Evolutionary conservation across 2,329 filamentous ascomycete genomes (phyloP), one percentile per base, ranked within the genome.

Genomic region (Penicillium sp.): DNA sequence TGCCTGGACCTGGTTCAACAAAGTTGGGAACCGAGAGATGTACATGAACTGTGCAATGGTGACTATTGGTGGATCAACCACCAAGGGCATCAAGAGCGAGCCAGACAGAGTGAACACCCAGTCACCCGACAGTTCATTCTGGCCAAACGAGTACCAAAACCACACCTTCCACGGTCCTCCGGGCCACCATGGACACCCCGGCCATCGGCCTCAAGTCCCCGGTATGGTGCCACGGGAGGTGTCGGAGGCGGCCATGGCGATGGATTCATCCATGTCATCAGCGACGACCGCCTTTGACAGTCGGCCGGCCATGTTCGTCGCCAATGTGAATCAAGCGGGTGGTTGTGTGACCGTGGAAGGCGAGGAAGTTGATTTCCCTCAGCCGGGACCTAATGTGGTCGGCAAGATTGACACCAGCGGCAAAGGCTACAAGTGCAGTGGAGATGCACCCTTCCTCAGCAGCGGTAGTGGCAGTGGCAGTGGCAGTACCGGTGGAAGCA

Each of bases 41-140:
- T 93, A 93, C 77, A 89, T 89, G 84, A 88, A 89, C 71, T 93
- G 88, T 63, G 86, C 87, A 6, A 75, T 79, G 44, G 78, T 90
- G 58, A 81, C 78, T 52, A 82, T 90, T 33, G 62, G 69, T 26
- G 18, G 27, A 24, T 43, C 52, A 4, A 46, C 33, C 5, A 33
- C 13, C 26, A 12, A 25, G 32, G 39, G 47, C 29, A 43, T 42
- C 12, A 12, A 50, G 32, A 35, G 28, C n/a, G 46, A 44, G 5
- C 45, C 51, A 39, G 36, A 36, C 34, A 43, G 28, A 29, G 32
- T 39, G 39, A 32, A 27, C 25, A 24, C 13, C 33, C 32, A 26
- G 32, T 12, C 13, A 1, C 9, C 32, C 3, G 13, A 32, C n/a
- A 25, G n/a, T 27, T 34, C 26, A 11, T 25, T 33, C 24, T 5